Percentiles rank a stretch among this genome's conserved stretches.
Evolutionary conservation across 1,284 basidiomycete species (phyloP).

Genomic region (Blastosporella zonata): DNA sequence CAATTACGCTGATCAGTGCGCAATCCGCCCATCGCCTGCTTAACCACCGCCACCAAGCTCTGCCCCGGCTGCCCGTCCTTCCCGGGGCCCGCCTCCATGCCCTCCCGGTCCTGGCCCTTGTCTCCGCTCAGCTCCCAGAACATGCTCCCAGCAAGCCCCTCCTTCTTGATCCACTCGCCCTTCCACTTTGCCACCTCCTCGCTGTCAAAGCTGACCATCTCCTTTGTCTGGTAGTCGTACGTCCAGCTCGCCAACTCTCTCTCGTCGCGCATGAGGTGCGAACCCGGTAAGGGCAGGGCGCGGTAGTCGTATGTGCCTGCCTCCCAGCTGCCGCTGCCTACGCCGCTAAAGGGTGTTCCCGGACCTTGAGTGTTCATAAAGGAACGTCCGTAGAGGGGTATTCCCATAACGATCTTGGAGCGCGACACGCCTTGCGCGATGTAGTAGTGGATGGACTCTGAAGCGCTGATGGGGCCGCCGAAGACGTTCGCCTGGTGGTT

Average conservation of each 20-base stretch:
- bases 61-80: slow-evolving; percentile 59
- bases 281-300: slow-evolving; percentile 68
- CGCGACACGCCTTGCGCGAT: slow-evolving; percentile 67
- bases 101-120: slow-evolving; percentile 62
- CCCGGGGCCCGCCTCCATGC: slow-evolving; percentile 66
- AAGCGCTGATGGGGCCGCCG: slow-evolving; percentile 61
- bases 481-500: slow-evolving; percentile 91
- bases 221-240: slow-evolving; percentile 63
- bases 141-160: slow-evolving; percentile 79
- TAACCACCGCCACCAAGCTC: slow-evolving; percentile 68
- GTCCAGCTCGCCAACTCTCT: slow-evolving; percentile 67
- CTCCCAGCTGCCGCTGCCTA: slow-evolving; percentile 77
- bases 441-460: slow-evolving; percentile 76
- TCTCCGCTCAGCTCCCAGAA: slow-evolving; percentile 86
- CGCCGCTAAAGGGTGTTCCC: slow-evolving; percentile 72
- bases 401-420: slow-evolving; percentile 83
- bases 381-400: slow-evolving; percentile 90
- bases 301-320: slow-evolving; percentile 81
- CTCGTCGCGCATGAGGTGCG: slow-evolving; percentile 59
- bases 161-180: slow-evolving; percentile 69
- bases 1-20: slow-evolving; percentile 60
- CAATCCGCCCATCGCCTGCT: slow-evolving; percentile 72
- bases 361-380: slow-evolving; percentile 87
- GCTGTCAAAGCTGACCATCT: slow-evolving; percentile 81
- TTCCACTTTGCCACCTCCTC: slow-evolving; percentile 69